Evolutionary conservation across 2,329 filamentous ascomycete species (phyloP).

Genomic region (Zymoseptoria brevis): DNA sequence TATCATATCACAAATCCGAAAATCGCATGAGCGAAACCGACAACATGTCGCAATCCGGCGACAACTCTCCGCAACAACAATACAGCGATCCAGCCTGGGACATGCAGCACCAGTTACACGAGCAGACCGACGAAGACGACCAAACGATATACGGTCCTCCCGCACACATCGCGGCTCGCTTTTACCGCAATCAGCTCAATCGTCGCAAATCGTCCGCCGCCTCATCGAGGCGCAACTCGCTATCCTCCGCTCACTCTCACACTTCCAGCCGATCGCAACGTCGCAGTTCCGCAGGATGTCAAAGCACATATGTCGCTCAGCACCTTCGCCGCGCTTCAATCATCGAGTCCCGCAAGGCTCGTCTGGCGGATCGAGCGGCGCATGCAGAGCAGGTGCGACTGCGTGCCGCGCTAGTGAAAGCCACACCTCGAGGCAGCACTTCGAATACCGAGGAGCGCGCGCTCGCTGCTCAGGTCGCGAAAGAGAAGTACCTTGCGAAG

Average conservation of each 20-base stretch:
- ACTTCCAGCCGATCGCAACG: constrained; percentile 53
- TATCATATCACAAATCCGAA: neutral
- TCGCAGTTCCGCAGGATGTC: constrained; percentile 33
- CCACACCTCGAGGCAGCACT: constrained; percentile 50
- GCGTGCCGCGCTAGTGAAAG: constrained; percentile 65
- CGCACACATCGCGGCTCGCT: constrained; percentile 68
- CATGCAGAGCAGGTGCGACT: constrained; percentile 78
- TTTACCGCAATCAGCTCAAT: constrained; percentile 56
- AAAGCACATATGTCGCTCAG: constrained; percentile 71
- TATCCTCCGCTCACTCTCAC: constrained; percentile 66
- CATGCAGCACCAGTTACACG: constrained; percentile 2
- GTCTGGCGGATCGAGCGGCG: constrained; percentile 69
- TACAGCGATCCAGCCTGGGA: neutral
- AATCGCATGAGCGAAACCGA: neutral
- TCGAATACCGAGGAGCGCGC: constrained; percentile 67
- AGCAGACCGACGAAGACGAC: constrained; percentile 6
- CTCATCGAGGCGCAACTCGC: constrained; percentile 70
- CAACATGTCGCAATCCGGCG: constrained; percentile 8
- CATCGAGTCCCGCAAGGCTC: constrained; percentile 69
- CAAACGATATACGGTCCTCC: constrained; percentile 54
- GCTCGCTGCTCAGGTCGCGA: constrained; percentile 66
- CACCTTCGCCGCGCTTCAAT: constrained; percentile 73
- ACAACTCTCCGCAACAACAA: neutral
- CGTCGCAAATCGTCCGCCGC: constrained; percentile 66
- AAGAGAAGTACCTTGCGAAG: constrained; percentile 73